Percentiles rank a stretch among this genome's conserved stretches.
Evolutionary conservation across 2,329 filamentous ascomycete genomes (phyloP).

Genomic region (Cordyceps tenuipes): DNA sequence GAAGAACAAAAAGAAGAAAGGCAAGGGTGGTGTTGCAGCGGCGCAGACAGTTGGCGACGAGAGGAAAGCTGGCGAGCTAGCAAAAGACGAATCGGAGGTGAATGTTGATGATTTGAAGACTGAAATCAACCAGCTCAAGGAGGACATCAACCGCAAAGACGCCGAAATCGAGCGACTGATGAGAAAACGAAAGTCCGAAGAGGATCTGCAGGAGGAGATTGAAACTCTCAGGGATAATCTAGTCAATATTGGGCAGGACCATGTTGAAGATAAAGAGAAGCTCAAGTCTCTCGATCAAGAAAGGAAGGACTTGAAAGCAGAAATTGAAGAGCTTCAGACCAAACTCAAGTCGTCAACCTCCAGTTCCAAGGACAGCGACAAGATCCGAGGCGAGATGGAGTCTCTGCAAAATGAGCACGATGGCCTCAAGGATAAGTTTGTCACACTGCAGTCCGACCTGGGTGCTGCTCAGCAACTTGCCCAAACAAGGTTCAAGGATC

Average conservation of each 20-base stretch:
- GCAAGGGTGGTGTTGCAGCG: constrained; percentile 58
- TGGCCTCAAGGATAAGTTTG: constrained; percentile 60
- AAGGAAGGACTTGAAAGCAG: constrained; percentile 54
- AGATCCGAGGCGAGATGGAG: constrained; percentile 54
- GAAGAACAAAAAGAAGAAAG: constrained; percentile 74
- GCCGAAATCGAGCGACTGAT: constrained; percentile 63
- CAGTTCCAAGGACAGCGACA: constrained; percentile 37
- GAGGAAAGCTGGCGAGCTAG: constrained; percentile 30
- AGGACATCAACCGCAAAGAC: constrained; percentile 56
- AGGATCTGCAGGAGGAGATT: constrained; percentile 76
- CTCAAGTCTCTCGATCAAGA: constrained; percentile 63
- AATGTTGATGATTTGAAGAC: constrained; percentile 34
- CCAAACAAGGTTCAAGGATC: constrained; percentile 78
- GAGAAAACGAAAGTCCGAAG: constrained; percentile 64
- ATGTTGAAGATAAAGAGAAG: constrained; percentile 73
- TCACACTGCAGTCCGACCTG: constrained; percentile 70
- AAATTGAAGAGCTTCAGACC: constrained; percentile 60
- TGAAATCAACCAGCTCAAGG: constrained; percentile 42
- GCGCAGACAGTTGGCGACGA: constrained; percentile 20
- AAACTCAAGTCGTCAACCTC: constrained; percentile 45
- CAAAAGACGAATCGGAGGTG: constrained; percentile 27
- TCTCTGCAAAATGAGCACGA: constrained; percentile 48
- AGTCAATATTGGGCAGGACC: constrained; percentile 69
- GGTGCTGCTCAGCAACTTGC: constrained; percentile 80
- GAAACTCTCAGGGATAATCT: constrained; percentile 75